Evolutionary conservation across 768 basidiomycete species (phyloP).

Genomic region (Hirschioporus abietinus): DNA sequence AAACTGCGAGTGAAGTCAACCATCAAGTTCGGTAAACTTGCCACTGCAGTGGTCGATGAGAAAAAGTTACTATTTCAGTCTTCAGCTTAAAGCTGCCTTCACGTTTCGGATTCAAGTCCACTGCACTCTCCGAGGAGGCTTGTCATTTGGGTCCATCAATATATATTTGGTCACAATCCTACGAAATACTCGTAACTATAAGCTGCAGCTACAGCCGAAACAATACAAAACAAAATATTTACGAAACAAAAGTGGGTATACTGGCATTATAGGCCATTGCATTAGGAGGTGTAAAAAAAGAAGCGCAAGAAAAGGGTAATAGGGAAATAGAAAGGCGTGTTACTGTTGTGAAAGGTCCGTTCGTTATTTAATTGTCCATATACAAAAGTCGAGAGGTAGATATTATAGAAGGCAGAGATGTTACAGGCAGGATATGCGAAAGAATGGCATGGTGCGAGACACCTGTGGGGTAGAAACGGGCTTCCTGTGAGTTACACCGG

Average conservation of each 20-base stretch:
- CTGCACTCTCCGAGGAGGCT: no score
- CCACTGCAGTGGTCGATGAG: no score
- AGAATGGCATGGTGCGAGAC: neutral
- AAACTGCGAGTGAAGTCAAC: no score
- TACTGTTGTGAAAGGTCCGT: neutral
- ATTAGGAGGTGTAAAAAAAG: neutral
- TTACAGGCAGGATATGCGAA: neutral
- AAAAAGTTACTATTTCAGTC: no score
- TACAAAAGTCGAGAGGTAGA: neutral
- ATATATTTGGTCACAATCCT: neutral
- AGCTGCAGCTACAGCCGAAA: neutral
- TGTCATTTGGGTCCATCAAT: neutral
- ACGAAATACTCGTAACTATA: neutral
- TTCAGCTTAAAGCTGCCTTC: no score
- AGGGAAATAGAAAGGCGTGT: neutral
- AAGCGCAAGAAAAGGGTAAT: neutral
- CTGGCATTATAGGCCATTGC: neutral
- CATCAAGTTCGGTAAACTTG: no score
- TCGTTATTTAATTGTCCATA: neutral
- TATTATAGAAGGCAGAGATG: neutral
- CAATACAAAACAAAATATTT: neutral
- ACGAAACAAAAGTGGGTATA: neutral
- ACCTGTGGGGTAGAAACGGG: slow-evolving; percentile 1
- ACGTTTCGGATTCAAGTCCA: neutral
- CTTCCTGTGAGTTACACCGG: neutral